These are phyloP conservation scores for Candida ulmi DNA, from an alignment of 805 yeast genomes.

Conservation along the genomic window DNA sequence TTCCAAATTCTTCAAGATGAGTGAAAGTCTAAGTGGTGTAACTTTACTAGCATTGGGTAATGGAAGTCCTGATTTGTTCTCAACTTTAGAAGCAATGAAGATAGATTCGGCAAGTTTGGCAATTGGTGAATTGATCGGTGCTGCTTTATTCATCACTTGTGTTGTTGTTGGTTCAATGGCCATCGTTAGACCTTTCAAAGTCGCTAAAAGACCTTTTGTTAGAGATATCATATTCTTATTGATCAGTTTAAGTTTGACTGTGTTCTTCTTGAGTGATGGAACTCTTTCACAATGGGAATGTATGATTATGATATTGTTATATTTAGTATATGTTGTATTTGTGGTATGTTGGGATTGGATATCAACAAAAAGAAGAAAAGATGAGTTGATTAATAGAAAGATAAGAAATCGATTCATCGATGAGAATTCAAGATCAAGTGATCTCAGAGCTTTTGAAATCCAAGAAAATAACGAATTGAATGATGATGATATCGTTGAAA, in stretches of 20 bases:
- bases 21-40: slow-evolving; percentile 81
- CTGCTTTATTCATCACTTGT: slow-evolving; percentile 76
- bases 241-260: slow-evolving; percentile 38
- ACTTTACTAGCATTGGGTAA: slow-evolving; percentile 89
- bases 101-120: slow-evolving; percentile 71
- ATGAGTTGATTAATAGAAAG: slow-evolving; percentile 16
- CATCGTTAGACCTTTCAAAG: slow-evolving; percentile 60
- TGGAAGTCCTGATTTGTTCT: slow-evolving; percentile 85
- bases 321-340: slow-evolving; percentile 50
- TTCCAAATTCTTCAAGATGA: slow-evolving; percentile 55
- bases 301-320: slow-evolving; percentile 47
- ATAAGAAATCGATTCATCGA: slow-evolving; percentile 17
- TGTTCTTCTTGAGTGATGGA: slow-evolving; percentile 54
- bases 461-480: slow-evolving; percentile 17
- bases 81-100: slow-evolving; percentile 79
- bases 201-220: slow-evolving; percentile 28
- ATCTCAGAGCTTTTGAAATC: slow-evolving; percentile 6
- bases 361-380: slow-evolving; percentile 12
- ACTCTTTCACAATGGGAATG: slow-evolving; percentile 52
- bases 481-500: slow-evolving; percentile 17
- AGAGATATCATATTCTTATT: slow-evolving; percentile 55
- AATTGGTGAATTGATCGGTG: slow-evolving; percentile 86
- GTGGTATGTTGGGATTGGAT: slow-evolving; percentile 29
- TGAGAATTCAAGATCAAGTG: slow-evolving; percentile 2
- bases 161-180: slow-evolving; percentile 84